Conservation (phyloP, 257 asterid species). For the Cruciata laevipes region DNA sequence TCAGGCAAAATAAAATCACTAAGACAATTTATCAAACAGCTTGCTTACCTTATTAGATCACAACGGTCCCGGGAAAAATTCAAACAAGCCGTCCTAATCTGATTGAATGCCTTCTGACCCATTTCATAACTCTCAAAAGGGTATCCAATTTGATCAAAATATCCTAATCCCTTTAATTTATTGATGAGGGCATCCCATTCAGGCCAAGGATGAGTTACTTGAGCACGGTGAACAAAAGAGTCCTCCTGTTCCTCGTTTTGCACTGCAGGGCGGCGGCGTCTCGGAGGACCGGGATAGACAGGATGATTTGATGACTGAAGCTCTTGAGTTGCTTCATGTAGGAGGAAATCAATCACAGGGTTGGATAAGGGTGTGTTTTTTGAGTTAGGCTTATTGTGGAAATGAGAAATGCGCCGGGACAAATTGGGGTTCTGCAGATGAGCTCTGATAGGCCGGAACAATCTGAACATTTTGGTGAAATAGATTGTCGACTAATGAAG, state of each 20-base stretch:
- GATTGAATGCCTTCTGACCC: slow-evolving; percentile 52
- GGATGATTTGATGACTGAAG: slow-evolving; percentile 11
- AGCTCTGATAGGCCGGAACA: slow-evolving; percentile 14
- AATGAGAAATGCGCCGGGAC: slow-evolving; percentile 14
- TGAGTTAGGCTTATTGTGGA: slow-evolving; percentile 23
- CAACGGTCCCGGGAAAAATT: slow-evolving; percentile 64
- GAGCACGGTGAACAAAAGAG: slow-evolving; percentile 13
- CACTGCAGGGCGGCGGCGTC: slow-evolving; percentile 17
- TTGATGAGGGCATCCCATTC: slow-evolving; percentile 79
- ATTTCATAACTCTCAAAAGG: slow-evolving; percentile 40
- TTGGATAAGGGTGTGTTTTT: slow-evolving; percentile 26
- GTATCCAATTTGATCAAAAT: slow-evolving; percentile 54
- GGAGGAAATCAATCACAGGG: slow-evolving; percentile 57
- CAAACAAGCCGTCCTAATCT: slow-evolving; percentile 71
- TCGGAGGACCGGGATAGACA: slow-evolving; percentile 4
- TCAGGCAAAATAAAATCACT: not conserved
- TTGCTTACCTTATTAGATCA: slow-evolving; percentile 60
- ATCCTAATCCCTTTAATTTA: slow-evolving; percentile 44
- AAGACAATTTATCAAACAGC: slow-evolving; percentile 1
- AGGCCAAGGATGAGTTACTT: slow-evolving; percentile 71
- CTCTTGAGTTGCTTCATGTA: slow-evolving; percentile 38
- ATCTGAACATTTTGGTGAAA: slow-evolving; percentile 11
- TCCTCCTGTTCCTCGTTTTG: slow-evolving; percentile 23
- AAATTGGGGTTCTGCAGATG: slow-evolving; percentile 22
- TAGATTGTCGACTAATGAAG: not conserved